Percentiles rank a stretch among this genome's conserved stretches.
These are phyloP conservation scores for Platismatia glauca DNA, from an alignment of 495 filamentous ascomycete genomes.

Conservation along the genomic window DNA sequence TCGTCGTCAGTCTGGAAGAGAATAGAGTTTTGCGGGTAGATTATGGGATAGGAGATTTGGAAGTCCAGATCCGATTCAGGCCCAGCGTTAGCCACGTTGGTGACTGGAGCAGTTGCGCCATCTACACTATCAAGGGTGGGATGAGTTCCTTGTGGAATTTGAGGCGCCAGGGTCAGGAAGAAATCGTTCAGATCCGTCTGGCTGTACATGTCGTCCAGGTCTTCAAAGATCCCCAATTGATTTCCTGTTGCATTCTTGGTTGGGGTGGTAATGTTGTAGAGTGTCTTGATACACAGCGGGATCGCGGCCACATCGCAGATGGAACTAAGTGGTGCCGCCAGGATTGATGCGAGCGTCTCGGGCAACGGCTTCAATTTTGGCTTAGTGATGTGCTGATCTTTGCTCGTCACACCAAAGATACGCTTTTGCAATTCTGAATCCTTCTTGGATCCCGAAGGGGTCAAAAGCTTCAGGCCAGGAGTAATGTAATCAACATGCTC, in stretches of 20 bases:
- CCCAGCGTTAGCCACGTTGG: conserved; percentile 15
- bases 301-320: conserved; percentile 15
- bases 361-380: conserved; percentile 16
- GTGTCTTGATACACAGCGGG: conserved; percentile 16
- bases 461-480: conserved; percentile 32
- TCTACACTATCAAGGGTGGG: conserved; percentile 38
- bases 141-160: conserved; percentile 34
- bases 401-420: conserved; percentile 18
- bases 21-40: conserved; percentile 52
- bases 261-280: conserved; percentile 20
- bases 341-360: not conserved
- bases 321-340: not conserved
- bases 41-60: conserved; percentile 41
- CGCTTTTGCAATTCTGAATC: conserved; percentile 21
- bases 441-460: conserved; percentile 14
- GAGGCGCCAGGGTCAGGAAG: conserved; percentile 41
- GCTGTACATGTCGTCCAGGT: conserved; percentile 31
- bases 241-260: conserved; percentile 14
- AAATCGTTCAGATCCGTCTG: conserved; percentile 52
- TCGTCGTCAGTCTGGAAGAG: conserved; percentile 53
- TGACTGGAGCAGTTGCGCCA: conserved; percentile 32
- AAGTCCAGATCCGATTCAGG: conserved; percentile 46
- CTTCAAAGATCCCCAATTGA: conserved; percentile 37
- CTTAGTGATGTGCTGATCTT: conserved; percentile 5
- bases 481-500: conserved; percentile 52